Evolutionary conservation across 805 yeast species (phyloP), one percentile per base, ranked within the genome.

Genomic region (Kodamaea hsintzibuensis): DNA sequence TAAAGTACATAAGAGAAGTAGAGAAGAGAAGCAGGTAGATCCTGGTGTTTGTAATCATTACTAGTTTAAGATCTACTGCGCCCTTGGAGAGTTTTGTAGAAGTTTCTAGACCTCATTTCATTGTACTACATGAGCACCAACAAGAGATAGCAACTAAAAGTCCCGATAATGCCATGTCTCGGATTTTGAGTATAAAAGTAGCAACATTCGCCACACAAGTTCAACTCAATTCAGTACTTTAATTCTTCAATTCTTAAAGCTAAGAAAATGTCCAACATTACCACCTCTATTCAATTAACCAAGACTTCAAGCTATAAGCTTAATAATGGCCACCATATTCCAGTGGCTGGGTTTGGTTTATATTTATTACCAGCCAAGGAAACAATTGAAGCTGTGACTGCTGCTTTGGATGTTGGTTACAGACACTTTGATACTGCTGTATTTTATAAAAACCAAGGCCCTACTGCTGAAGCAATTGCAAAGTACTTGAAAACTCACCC

Each of bases 361-460:
- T 84, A 79, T 67, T 61, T 70, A 27, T 59, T 82, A 2, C 74
- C 82, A 3, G 55, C 62, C 0, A 59, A 60, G 0, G 70, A 70
- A 7, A 74, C 85, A 1, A 55, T 67, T 2, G 69, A 73, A 0
- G 62, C 83, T 25, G 86, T 84, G 0, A 74, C 79, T 59, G 65
- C 75, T 30, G 95, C 92, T 1, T 75, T 89, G 55, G 68, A 75
- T 33, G 71, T 66, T 12, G 96, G 96, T 0, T 89, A 86, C 66
- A 79, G 95, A 59, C 93, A 86, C 62, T 72, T 89, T 55, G 95
- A 89, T 64, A 74, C 86, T 16, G 96, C 96, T 6, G 83, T 78
- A 8, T 67, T 68, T n/a, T 89, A 89, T 71, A 71, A 73, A 9
- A 89, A 89, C 69, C 90, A 88, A 64, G 58, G 58, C 13, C 87